phyloP scores from a whole-genome alignment of 306 rosid species.

The Trifolium pratense region DNA sequence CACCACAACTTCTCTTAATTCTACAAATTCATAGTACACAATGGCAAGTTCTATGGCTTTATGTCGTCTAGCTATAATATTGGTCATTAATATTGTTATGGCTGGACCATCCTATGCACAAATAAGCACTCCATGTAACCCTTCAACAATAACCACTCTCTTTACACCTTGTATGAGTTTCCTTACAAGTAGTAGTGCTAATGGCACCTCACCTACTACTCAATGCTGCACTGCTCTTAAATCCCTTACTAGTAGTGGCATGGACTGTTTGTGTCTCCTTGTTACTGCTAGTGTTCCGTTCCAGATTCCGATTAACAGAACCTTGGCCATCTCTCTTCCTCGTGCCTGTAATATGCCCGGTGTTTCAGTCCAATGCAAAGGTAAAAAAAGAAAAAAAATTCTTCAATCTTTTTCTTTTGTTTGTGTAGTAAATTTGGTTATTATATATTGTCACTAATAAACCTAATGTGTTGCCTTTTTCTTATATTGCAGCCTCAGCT shows the following conservation, averaged over 20 bases:
- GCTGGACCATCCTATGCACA: conserved; percentile 52
- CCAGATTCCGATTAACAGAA: conserved; percentile 63
- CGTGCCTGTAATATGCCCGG: conserved; percentile 82
- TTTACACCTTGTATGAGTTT: conserved; percentile 70
- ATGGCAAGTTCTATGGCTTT: conserved; percentile 42
- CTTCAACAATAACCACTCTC: conserved; percentile 52
- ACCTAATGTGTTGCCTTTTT: conserved; percentile 15
- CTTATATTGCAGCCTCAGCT: conserved; percentile 57
- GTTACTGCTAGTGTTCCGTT: conserved; percentile 61
- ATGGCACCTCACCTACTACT: conserved; percentile 63
- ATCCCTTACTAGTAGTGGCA: conserved; percentile 55
- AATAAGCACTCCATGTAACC: conserved; percentile 65
- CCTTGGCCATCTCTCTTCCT: conserved; percentile 80
- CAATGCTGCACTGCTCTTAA: conserved; percentile 68
- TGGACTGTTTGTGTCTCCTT: conserved; percentile 71
- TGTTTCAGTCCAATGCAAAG: conserved; percentile 77
- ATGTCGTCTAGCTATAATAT: conserved; percentile 27
- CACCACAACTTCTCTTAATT: conserved; percentile 22
- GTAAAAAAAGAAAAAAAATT: conserved; percentile 27
- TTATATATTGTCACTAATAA: not conserved
- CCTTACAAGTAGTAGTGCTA: conserved; percentile 62
- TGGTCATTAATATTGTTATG: conserved; percentile 44
- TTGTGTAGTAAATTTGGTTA: not conserved
- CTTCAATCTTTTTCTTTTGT: not conserved
- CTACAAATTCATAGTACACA: conserved; percentile 25